Conservation (phyloP, 192 early-diverging fungal species). For the Coemansia furcata region DNA sequence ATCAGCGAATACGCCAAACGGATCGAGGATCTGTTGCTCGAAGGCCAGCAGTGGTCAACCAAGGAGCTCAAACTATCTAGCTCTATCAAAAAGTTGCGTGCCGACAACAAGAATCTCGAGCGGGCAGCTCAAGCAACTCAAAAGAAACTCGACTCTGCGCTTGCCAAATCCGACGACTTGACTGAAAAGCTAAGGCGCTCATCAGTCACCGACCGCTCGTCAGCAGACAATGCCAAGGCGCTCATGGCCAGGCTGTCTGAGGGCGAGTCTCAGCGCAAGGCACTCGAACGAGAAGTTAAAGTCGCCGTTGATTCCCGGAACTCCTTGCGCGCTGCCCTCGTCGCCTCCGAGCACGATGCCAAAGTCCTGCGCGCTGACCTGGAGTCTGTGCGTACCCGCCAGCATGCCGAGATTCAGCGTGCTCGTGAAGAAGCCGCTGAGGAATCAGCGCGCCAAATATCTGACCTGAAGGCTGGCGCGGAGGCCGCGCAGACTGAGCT, state of each 20-base stretch:
- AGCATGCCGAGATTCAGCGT: conserved; percentile 13
- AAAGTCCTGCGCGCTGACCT: conserved; percentile 16
- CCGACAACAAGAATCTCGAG: conserved; percentile 63
- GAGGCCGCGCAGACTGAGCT: conserved; percentile 38
- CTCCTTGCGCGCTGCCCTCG: conserved; percentile 26
- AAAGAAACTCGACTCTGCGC: conserved; percentile 53
- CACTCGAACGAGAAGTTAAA: conserved; percentile 23
- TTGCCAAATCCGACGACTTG: conserved; percentile 52
- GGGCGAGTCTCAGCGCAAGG: conserved; percentile 24
- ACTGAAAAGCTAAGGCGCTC: conserved; percentile 22
- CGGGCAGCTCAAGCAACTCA: conserved; percentile 52
- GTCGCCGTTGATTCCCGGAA: conserved; percentile 22
- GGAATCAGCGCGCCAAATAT: conserved; percentile 38
- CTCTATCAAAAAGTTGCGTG: conserved; percentile 70
- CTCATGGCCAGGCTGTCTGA: conserved; percentile 16
- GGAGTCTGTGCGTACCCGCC: not conserved
- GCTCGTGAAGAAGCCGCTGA: conserved; percentile 23
- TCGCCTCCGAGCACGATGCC: conserved; percentile 17
- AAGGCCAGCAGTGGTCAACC: conserved; percentile 77
- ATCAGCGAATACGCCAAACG: conserved; percentile 45
- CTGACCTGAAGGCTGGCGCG: conserved; percentile 7
- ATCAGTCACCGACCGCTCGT: conserved; percentile 26
- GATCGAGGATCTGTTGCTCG: conserved; percentile 33
- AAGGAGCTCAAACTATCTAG: conserved; percentile 69
- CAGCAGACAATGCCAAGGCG: conserved; percentile 20